Evolutionary conservation across 495 filamentous ascomycete species (phyloP).

Genomic region (Massariosphaeria phaeospora): DNA sequence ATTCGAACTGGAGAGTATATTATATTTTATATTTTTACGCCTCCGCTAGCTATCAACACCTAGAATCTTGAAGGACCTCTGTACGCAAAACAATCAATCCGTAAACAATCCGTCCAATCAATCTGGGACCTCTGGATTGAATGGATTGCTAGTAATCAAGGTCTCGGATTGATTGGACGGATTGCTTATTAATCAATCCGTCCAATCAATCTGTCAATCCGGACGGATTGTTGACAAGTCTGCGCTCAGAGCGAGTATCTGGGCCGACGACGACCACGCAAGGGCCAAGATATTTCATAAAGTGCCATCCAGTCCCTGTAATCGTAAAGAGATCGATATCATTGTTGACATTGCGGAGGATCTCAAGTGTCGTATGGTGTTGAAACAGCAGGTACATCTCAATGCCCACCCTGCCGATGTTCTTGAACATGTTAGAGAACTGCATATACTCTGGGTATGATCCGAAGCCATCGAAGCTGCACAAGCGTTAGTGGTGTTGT

Average conservation of each 20-base stretch:
- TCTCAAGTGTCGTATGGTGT: slow-evolving; percentile 92
- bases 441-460: slow-evolving; percentile 99
- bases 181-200: too few species aligned
- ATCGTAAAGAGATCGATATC: slow-evolving; percentile 94
- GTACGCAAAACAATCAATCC: too few species aligned
- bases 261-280: slow-evolving; percentile 84
- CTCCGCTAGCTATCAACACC: too few species aligned
- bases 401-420: slow-evolving; percentile 93
- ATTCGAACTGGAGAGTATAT: too few species aligned
- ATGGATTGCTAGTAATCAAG: too few species aligned
- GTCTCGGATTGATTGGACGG: too few species aligned
- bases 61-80: too few species aligned
- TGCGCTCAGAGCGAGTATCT: slow-evolving; percentile 86
- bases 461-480: slow-evolving; percentile 93
- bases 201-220: too few species aligned
- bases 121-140: too few species aligned
- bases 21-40: too few species aligned
- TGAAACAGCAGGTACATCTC: slow-evolving; percentile 99
- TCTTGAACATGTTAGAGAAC: slow-evolving; percentile 93
- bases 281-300: slow-evolving; percentile 91
- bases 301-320: slow-evolving; percentile 95
- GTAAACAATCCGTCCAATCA: too few species aligned
- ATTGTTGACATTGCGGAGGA: slow-evolving; percentile 76
- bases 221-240: too few species aligned
- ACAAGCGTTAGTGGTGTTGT: not conserved